Percentiles rank a stretch among this genome's conserved stretches.
These are phyloP conservation scores for Carallia pectinifolia DNA, from an alignment of 345 rosid genomes.

Conservation along the genomic window DNA sequence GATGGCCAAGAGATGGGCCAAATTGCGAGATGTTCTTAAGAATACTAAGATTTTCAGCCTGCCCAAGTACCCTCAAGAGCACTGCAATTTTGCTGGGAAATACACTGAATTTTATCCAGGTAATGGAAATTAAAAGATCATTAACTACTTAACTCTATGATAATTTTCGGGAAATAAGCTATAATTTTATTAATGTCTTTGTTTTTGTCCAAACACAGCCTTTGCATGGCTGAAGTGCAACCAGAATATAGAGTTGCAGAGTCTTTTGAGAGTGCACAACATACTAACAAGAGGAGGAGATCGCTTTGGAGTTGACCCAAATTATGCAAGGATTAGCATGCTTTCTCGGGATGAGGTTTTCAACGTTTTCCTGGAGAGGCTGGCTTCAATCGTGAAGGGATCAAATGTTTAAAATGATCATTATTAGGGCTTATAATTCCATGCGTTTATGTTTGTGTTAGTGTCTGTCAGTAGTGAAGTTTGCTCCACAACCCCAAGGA, in stretches of 20 bases:
- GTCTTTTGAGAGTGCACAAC: conserved; percentile 45
- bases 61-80: conserved; percentile 49
- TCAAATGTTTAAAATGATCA: neutral
- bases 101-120: conserved; percentile 47
- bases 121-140: conserved; percentile 17
- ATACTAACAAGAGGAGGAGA: conserved; percentile 55
- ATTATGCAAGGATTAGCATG: conserved; percentile 66
- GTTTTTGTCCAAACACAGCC: conserved; percentile 29
- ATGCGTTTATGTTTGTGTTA: too few relatives aligned
- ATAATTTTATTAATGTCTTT: too few relatives aligned
- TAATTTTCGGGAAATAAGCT: too few relatives aligned
- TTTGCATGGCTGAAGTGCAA: conserved; percentile 84
- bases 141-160: neutral
- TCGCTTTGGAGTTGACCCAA: conserved; percentile 50
- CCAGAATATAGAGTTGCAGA: conserved; percentile 44
- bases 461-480: neutral
- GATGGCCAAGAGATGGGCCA: conserved; percentile 70
- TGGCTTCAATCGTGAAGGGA: conserved; percentile 37
- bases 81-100: conserved; percentile 58
- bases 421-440: neutral
- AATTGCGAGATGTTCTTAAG: conserved; percentile 47
- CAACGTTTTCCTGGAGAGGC: conserved; percentile 57
- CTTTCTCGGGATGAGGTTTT: conserved; percentile 60
- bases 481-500: conserved; percentile 2
- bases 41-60: conserved; percentile 42